Conservation (phyloP, 1,284 basidiomycete species). For the Puccinia brachypodii region DNA sequence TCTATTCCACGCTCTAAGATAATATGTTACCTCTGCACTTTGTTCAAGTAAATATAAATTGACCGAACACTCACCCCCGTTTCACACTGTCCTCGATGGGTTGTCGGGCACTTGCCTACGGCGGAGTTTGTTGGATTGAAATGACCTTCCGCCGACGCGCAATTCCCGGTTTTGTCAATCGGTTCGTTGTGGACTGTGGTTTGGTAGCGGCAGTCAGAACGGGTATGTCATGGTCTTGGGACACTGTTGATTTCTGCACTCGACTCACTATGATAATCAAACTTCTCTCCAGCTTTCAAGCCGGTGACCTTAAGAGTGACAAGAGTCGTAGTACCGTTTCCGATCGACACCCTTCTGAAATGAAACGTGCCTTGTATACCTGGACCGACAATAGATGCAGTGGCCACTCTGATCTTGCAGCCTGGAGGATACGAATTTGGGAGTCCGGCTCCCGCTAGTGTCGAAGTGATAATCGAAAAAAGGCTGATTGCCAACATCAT, state of each 20-base stretch:
- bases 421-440: background rate
- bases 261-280: background rate
- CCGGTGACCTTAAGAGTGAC: background rate
- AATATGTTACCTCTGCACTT: background rate
- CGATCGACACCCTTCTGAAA: background rate
- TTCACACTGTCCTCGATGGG: background rate
- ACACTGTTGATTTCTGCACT: background rate
- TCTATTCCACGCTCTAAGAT: background rate
- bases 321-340: background rate
- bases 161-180: background rate
- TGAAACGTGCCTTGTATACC: background rate
- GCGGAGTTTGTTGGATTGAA: background rate
- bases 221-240: background rate
- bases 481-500: background rate
- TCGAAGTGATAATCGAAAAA: background rate
- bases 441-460: background rate
- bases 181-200: background rate
- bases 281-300: background rate
- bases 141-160: background rate
- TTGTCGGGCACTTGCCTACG: background rate
- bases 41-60: background rate
- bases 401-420: background rate
- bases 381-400: background rate
- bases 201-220: background rate
- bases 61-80: background rate